Percentiles rank a stretch among this genome's conserved stretches.
These are phyloP conservation scores for Debaryomycetaceae sp. DNA, from an alignment of 1,139 yeast genomes.

Conservation along the genomic window DNA sequence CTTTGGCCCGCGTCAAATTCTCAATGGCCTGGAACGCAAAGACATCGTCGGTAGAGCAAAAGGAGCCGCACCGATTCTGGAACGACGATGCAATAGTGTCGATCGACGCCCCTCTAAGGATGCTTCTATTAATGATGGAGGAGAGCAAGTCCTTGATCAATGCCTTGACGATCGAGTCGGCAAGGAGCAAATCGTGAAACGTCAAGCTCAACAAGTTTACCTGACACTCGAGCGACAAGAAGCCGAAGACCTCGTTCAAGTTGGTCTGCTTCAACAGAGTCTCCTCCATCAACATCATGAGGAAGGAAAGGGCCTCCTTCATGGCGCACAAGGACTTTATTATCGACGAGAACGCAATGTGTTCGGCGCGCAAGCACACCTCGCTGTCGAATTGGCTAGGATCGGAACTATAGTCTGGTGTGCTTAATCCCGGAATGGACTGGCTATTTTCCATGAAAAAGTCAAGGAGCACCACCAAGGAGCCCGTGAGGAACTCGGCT, in stretches of 20 bases:
- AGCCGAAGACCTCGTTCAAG: conserved; percentile 58
- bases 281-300: conserved; percentile 75
- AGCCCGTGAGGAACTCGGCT: conserved; percentile 57
- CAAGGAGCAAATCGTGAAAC: conserved; percentile 70
- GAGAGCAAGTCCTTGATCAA: conserved; percentile 79
- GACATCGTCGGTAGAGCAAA: conserved; percentile 90
- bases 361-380: conserved; percentile 82
- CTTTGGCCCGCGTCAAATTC: conserved; percentile 78
- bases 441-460: conserved; percentile 49
- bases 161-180: conserved; percentile 48
- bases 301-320: conserved; percentile 83
- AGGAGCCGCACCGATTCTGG: conserved; percentile 90
- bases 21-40: conserved; percentile 91
- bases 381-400: conserved; percentile 43
- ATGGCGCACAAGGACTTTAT: conserved; percentile 66
- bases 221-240: conserved; percentile 56
- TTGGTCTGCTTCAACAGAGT: conserved; percentile 33
- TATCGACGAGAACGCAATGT: conserved; percentile 74
- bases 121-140: conserved; percentile 78
- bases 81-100: conserved; percentile 81
- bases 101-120: conserved; percentile 86
- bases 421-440: conserved; percentile 52
- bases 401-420: conserved; percentile 38
- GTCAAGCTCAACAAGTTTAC: conserved; percentile 54
- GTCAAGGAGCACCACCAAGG: conserved; percentile 50